Percentiles rank a stretch among this genome's conserved stretches.
These are phyloP conservation scores for Rhizophora apiculata DNA, from an alignment of 345 rosid genomes.

Conservation along the genomic window DNA sequence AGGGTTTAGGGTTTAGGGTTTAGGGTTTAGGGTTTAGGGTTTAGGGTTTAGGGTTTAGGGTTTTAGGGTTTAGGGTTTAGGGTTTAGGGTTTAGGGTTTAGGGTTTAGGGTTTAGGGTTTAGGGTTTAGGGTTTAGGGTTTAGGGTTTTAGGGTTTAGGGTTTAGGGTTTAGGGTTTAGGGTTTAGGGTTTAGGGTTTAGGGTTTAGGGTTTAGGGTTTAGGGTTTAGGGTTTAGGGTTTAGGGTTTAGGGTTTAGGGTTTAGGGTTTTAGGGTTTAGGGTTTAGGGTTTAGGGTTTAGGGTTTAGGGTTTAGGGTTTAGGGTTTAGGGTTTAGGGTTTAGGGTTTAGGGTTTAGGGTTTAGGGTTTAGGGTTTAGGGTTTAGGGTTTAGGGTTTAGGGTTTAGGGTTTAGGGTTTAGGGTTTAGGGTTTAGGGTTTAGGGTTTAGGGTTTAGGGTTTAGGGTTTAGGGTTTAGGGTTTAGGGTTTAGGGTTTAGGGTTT, in stretches of 20 bases:
- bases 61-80: background rate
- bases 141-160: constrained; percentile 16
- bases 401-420: constrained; percentile 10
- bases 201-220: constrained; percentile 10
- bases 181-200: constrained; percentile 23
- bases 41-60: constrained; percentile 14
- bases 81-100: constrained; percentile 10
- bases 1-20: constrained; percentile 14
- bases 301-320: constrained; percentile 11
- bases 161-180: constrained; percentile 16
- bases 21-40: constrained; percentile 12
- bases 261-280: constrained; percentile 2
- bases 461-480: too few relatives aligned
- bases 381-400: constrained; percentile 18
- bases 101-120: constrained; percentile 7
- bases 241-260: constrained; percentile 3
- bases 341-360: constrained; percentile 12
- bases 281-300: constrained; percentile 8
- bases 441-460: constrained; percentile 16
- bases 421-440: constrained; percentile 24
- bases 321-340: background rate
- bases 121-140: constrained; percentile 9
- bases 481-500: too few relatives aligned
- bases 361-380: constrained; percentile 17
- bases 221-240: constrained; percentile 1